phyloP scores from a whole-genome alignment of 2,329 filamentous ascomycete species.

The Epichloe hybrida region DNA sequence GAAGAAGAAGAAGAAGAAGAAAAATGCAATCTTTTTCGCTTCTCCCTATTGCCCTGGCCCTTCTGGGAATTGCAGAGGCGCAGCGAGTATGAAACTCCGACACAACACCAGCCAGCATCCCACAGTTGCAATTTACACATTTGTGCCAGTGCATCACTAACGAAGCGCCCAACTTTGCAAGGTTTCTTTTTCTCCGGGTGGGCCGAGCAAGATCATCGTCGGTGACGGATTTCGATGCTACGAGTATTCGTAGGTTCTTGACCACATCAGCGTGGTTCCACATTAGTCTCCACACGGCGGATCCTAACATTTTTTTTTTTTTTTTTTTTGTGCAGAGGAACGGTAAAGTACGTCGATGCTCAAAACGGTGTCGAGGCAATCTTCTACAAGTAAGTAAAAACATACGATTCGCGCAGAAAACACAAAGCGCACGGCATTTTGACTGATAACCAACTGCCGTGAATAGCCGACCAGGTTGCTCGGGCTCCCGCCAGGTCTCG shows the following conservation, averaged over 20 bases:
- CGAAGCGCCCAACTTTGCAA: background rate
- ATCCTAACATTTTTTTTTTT: no score
- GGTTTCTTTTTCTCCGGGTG: background rate
- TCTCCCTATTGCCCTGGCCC: background rate
- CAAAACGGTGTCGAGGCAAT: background rate
- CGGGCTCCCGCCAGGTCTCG: background rate
- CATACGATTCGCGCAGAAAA: no score
- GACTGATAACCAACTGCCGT: background rate
- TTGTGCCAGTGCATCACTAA: no score
- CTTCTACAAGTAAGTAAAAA: background rate
- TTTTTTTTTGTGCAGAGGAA: background rate
- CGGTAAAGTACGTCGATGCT: background rate
- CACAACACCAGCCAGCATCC: no score
- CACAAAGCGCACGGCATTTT: background rate
- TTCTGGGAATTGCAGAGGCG: background rate
- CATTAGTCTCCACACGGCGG: background rate
- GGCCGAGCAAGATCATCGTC: background rate
- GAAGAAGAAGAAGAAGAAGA: no score
- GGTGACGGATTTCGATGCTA: background rate
- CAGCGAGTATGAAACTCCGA: background rate
- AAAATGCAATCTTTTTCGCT: constrained; percentile 14
- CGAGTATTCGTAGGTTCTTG: background rate
- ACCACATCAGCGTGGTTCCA: no score
- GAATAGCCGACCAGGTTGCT: background rate
- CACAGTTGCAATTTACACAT: no score